phyloP scores from a whole-genome alignment of 441 rosid species.

The Populus trichocarpa region DNA sequence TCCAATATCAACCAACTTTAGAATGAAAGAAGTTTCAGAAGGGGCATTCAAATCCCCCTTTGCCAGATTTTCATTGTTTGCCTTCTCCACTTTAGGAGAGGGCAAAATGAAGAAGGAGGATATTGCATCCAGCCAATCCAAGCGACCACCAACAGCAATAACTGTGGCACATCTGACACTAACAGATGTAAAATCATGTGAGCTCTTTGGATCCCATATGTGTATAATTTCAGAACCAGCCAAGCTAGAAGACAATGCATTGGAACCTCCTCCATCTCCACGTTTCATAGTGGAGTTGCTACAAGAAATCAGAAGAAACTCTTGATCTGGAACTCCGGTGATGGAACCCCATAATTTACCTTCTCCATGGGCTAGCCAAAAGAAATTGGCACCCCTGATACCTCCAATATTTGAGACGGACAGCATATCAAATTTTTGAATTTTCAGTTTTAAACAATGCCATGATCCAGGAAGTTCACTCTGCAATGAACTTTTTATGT shows the following conservation, averaged over 20 bases:
- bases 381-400: conserved; percentile 53
- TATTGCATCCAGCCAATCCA: conserved; percentile 87
- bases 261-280: conserved; percentile 96
- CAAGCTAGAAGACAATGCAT: conserved; percentile 73
- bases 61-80: conserved; percentile 29
- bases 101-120: conserved; percentile 68
- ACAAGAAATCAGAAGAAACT: conserved; percentile 80
- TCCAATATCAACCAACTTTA: conserved; percentile 84
- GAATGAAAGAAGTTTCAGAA: conserved; percentile 54
- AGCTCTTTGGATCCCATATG: conserved; percentile 60
- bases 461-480: conserved; percentile 93
- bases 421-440: conserved; percentile 58
- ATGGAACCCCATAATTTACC: conserved; percentile 79
- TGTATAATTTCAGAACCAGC: conserved; percentile 87
- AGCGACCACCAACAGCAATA: conserved; percentile 87
- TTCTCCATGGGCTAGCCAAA: conserved; percentile 85
- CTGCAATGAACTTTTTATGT: conserved; percentile 57
- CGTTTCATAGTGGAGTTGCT: conserved; percentile 83
- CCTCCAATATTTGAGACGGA: conserved; percentile 81
- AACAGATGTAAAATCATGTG: conserved; percentile 52
- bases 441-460: conserved; percentile 59
- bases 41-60: conserved; percentile 37
- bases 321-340: conserved; percentile 53
- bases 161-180: conserved; percentile 75
- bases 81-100: conserved; percentile 34